A percentile compares a stretch with the other conserved stretches of the same genome.
Evolutionary conservation across 139 green algal genomes (phyloP).

Genomic region (Nannochloris sp.): DNA sequence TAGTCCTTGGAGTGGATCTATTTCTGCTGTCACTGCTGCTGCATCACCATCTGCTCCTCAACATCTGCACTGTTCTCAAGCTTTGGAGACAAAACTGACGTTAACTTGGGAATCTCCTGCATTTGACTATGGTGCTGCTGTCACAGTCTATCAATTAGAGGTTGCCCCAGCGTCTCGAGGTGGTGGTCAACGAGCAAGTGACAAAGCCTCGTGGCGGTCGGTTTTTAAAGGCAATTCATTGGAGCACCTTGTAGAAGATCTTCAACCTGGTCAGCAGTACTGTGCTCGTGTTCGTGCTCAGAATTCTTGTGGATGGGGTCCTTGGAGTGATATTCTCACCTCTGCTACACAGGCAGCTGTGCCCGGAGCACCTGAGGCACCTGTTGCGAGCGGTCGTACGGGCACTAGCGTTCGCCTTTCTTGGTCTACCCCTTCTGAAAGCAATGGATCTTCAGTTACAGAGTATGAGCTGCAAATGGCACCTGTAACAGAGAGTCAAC

Average conservation of each 20-base stretch:
- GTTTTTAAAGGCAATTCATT: constrained; percentile 6
- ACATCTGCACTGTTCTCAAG: constrained; percentile 2
- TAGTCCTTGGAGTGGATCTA: constrained; percentile 28
- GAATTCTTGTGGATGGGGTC: constrained; percentile 39
- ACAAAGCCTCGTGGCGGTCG: background rate
- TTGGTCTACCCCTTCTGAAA: constrained; percentile 38
- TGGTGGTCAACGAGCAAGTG: background rate
- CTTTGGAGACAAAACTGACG: background rate
- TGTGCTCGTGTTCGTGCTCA: constrained; percentile 31
- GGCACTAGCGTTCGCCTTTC: constrained; percentile 24
- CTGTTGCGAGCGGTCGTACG: constrained; percentile 6
- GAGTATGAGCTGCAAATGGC: constrained; percentile 32
- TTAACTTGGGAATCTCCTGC: constrained; percentile 35
- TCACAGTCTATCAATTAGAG: constrained; percentile 49
- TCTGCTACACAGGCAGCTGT: constrained; percentile 30
- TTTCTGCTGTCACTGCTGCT: background rate
- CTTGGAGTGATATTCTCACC: constrained; percentile 16
- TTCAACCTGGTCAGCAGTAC: constrained; percentile 37
- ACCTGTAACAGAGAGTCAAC: too few relatives aligned
- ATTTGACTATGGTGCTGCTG: constrained; percentile 31
- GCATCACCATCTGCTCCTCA: constrained; percentile 17
- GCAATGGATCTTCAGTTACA: constrained; percentile 37
- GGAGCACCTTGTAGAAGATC: background rate
- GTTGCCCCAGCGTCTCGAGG: background rate
- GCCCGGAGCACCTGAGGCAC: constrained; percentile 28